phyloP scores from a whole-genome alignment of 1,139 yeast species.

The Candida dubliniensis region DNA sequence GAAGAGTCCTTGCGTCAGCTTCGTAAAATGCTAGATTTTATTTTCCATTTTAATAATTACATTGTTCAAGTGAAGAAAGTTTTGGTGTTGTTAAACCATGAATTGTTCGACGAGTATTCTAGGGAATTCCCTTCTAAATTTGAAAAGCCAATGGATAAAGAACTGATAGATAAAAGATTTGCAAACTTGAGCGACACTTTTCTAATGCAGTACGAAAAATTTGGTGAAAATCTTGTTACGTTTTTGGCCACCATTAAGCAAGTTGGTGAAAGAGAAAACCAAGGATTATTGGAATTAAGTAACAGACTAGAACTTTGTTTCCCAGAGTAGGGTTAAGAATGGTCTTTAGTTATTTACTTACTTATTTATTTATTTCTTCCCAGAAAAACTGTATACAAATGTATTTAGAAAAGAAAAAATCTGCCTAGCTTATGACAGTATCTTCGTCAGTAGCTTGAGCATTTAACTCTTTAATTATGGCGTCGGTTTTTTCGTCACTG shows the following conservation, averaged over 20 bases:
- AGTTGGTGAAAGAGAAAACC: slow-evolving; percentile 65
- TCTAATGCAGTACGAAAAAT: slow-evolving; percentile 52
- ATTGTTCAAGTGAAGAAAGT: slow-evolving; percentile 56
- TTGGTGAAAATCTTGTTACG: slow-evolving; percentile 53
- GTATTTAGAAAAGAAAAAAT: background rate
- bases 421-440: slow-evolving; percentile 15
- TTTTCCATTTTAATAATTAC: slow-evolving; percentile 57
- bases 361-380: slow-evolving; percentile 3
- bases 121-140: slow-evolving; percentile 43
- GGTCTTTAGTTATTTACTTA: no score
- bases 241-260: slow-evolving; percentile 55
- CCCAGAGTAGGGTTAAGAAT: slow-evolving; percentile 20
- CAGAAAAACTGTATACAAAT: slow-evolving; percentile 6
- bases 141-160: slow-evolving; percentile 35
- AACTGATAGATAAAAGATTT: slow-evolving; percentile 41
- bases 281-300: slow-evolving; percentile 52
- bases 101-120: slow-evolving; percentile 40
- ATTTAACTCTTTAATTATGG: slow-evolving; percentile 71
- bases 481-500: slow-evolving; percentile 79
- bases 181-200: slow-evolving; percentile 50
- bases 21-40: slow-evolving; percentile 44
- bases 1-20: slow-evolving; percentile 52
- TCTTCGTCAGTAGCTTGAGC: slow-evolving; percentile 56
- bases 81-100: slow-evolving; percentile 51
- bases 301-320: slow-evolving; percentile 51